Base-by-base conservation (phyloP, 805 yeast genomes). In the Hanseniaspora lachancei region DNA sequence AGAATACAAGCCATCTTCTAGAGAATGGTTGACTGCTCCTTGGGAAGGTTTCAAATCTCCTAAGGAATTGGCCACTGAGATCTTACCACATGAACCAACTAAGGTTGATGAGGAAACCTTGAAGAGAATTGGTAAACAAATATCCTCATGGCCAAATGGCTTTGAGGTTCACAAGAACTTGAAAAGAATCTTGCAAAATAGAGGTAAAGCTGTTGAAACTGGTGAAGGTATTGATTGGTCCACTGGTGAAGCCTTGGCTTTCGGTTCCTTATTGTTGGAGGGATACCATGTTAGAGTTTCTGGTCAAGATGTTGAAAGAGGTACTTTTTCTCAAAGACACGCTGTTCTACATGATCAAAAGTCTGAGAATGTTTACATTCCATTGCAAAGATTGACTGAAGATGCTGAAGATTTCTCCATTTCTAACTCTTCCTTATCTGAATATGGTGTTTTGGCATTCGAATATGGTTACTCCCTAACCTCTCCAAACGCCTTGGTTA, bases 251-350 rank as follows among this genome's bases (percentile, higher is more conserved):
- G 97, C 97, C 49, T 81, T 93, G 64, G 98, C 98, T 20, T 91
- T 84, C 66, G 99, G 97, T 67, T 81, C 97, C 52, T 77, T 93
- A 63, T 84, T 83, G 55, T 70, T 82, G 66, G 99, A 93, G 74
- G 98, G 98, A 61, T 85, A 84, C 74, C 95, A 91, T 65, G 95
- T 93, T 58, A 86, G 99, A 77, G 85, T 93, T 52, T 86, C 96
- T 48, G 99, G 99, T 70, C 97, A 93, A 77, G 99, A 93, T 80
- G 97, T 93, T 62, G 98, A 93, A 79, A 89, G 99, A 81, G 99
- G 99, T 77, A 93, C 99, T 42, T 91, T 93, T 80, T 93, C 98
- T 55, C 99, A 93, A 77, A 91, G 99, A 76, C 99, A 93, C 69
- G 91, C 97, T 58, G 97, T 93, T 49, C 77, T 93, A 70, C 98